Percentiles rank a stretch among this genome's conserved stretches.
Evolutionary conservation across 768 basidiomycete genomes (phyloP).

Genomic region (Termitomyces sp.): DNA sequence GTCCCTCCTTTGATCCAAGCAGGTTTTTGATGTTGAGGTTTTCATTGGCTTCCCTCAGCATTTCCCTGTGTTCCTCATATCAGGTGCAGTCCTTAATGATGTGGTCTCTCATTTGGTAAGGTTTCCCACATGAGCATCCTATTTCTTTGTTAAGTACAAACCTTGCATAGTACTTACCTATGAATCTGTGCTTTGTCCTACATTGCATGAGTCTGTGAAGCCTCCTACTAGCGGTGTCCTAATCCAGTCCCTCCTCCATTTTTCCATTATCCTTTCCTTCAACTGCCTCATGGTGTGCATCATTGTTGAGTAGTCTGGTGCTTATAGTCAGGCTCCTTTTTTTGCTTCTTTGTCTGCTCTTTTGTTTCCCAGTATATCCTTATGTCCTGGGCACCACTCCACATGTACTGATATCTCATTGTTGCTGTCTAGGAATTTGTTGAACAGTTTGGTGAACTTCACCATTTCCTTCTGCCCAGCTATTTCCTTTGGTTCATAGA

Average conservation of each 20-base stretch:
- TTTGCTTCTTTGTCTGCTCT: background rate
- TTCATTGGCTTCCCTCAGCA: too few relatives aligned
- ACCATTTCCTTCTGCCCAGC: background rate
- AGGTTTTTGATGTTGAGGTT: too few relatives aligned
- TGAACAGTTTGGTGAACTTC: background rate
- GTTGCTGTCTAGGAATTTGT: background rate
- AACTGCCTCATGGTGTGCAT: background rate
- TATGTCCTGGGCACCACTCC: background rate
- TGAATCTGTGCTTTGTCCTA: too few relatives aligned
- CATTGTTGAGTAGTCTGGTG: background rate
- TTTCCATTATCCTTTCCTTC: background rate
- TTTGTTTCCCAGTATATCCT: background rate
- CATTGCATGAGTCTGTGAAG: slow-evolving; percentile 13
- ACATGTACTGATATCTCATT: background rate
- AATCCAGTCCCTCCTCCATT: background rate
- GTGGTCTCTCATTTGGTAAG: too few relatives aligned
- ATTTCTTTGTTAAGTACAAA: too few relatives aligned
- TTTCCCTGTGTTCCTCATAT: too few relatives aligned
- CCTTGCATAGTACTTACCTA: too few relatives aligned
- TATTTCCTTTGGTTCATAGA: background rate
- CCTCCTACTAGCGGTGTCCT: background rate
- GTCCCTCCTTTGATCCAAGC: too few relatives aligned
- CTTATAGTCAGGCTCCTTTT: background rate
- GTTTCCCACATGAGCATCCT: too few relatives aligned
- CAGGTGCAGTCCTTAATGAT: too few relatives aligned